Evolutionary conservation across 306 rosid genomes (phyloP).

Genomic region (Quercus agrifolia): DNA sequence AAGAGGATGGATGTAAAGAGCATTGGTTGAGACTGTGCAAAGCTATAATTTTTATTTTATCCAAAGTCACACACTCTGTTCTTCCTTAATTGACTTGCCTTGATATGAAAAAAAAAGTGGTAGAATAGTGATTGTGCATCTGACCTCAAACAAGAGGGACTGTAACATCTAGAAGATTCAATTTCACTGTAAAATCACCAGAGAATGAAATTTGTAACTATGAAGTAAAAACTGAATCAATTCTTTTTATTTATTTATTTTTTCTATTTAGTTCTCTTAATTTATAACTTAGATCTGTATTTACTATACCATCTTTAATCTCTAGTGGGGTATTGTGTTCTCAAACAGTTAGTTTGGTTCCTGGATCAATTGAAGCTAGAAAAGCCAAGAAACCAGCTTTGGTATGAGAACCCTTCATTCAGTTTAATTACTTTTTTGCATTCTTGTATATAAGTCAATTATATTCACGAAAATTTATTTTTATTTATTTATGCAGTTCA

Average conservation of each 20-base stretch:
- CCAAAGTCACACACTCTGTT: no score
- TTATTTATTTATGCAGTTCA: constrained; percentile 33
- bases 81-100: neutral
- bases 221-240: no score
- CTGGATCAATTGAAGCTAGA: constrained; percentile 10
- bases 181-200: neutral
- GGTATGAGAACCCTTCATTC: constrained; percentile 24
- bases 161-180: neutral
- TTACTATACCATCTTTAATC: neutral
- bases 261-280: neutral
- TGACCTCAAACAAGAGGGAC: neutral
- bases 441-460: neutral
- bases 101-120: neutral
- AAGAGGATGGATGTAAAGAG: neutral
- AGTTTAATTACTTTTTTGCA: neutral
- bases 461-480: neutral
- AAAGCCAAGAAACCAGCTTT: constrained; percentile 15
- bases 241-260: no score
- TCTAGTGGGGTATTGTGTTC: neutral
- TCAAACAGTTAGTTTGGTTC: constrained; percentile 19
- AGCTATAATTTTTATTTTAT: no score
- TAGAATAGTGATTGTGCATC: no score
- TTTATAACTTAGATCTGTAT: neutral
- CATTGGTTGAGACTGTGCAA: neutral
- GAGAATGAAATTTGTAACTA: no score